These are phyloP conservation scores for Amauroascus verrucosus DNA, from an alignment of 2,329 filamentous ascomycete species.

Conservation along the genomic window DNA sequence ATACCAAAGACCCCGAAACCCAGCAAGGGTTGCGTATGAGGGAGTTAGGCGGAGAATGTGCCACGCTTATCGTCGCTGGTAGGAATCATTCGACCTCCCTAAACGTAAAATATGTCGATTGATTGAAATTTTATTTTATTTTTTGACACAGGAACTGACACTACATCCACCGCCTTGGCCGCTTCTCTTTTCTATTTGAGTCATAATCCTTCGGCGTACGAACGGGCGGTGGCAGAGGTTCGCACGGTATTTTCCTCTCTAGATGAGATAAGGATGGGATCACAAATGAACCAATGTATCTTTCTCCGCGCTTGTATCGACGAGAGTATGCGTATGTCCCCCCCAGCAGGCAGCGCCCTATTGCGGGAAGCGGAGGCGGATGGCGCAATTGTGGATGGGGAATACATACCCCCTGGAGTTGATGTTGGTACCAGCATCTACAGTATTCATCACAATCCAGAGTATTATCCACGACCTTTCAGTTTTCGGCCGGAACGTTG, in stretches of 20 bases:
- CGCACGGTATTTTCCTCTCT: slow-evolving; percentile 20
- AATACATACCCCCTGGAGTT: slow-evolving; percentile 24
- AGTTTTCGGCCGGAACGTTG: slow-evolving; percentile 29
- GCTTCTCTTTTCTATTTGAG: slow-evolving; percentile 33
- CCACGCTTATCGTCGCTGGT: slow-evolving; percentile 24
- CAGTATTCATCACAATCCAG: slow-evolving; percentile 25
- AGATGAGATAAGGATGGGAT: slow-evolving; percentile 20
- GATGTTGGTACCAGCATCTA: slow-evolving; percentile 26
- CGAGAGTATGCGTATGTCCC: slow-evolving; percentile 27
- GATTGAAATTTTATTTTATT: no score
- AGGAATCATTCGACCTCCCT: no score
- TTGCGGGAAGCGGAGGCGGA: slow-evolving; percentile 22
- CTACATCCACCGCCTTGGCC: slow-evolving; percentile 30
- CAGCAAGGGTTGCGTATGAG: slow-evolving; percentile 14
- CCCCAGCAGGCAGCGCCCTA: slow-evolving; percentile 20
- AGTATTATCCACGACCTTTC: slow-evolving; percentile 25
- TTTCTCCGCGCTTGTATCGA: slow-evolving; percentile 38
- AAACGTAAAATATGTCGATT: no score
- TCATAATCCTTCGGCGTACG: slow-evolving; percentile 24
- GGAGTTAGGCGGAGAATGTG: slow-evolving; percentile 1
- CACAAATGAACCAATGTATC: slow-evolving; percentile 24
- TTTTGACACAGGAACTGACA: slow-evolving; percentile 34
- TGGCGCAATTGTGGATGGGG: slow-evolving; percentile 24
- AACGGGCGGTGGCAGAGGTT: slow-evolving; percentile 25
- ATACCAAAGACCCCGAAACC: slow-evolving; percentile 5